Percentiles rank a stretch among this genome's conserved stretches.
Evolutionary conservation across 2,329 filamentous ascomycete genomes (phyloP).

Genomic region (Trichoderma gracile): DNA sequence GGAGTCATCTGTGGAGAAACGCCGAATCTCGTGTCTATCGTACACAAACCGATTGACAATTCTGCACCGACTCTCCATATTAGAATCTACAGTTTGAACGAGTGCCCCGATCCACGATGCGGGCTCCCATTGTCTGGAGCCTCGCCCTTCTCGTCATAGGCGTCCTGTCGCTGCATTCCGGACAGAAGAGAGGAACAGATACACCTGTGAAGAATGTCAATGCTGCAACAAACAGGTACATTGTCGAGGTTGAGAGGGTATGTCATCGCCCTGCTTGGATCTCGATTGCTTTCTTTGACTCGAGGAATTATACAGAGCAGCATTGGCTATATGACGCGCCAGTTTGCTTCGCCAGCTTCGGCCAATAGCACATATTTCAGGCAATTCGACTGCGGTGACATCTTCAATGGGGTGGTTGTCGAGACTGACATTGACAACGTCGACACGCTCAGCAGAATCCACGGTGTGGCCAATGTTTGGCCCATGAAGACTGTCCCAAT

Average conservation of each 20-base stretch:
- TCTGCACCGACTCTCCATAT: not conserved
- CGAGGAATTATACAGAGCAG: not conserved
- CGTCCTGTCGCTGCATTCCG: not conserved
- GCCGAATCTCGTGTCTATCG: not conserved
- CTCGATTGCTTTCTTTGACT: not conserved
- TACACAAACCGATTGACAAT: not conserved
- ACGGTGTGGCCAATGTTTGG: slow-evolving; percentile 43
- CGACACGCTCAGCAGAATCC: slow-evolving; percentile 37
- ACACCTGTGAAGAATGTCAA: not conserved
- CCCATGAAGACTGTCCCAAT: slow-evolving; percentile 34
- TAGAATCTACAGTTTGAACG: not conserved
- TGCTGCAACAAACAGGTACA: slow-evolving; percentile 32
- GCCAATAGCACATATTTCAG: slow-evolving; percentile 30
- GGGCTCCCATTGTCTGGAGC: not conserved
- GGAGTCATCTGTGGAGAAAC: not conserved
- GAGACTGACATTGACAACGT: slow-evolving; percentile 37
- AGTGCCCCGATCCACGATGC: not conserved
- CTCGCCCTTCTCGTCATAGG: not conserved
- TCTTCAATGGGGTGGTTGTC: slow-evolving; percentile 42
- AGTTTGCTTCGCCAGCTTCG: slow-evolving; percentile 27
- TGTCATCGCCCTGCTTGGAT: not conserved
- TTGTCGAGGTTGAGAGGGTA: slow-evolving; percentile 31
- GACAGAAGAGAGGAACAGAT: slow-evolving; percentile 4
- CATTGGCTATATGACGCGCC: slow-evolving; percentile 29
- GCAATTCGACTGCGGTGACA: slow-evolving; percentile 39